phyloP scores from a whole-genome alignment of 345 rosid species.

The Angophora floribunda region DNA sequence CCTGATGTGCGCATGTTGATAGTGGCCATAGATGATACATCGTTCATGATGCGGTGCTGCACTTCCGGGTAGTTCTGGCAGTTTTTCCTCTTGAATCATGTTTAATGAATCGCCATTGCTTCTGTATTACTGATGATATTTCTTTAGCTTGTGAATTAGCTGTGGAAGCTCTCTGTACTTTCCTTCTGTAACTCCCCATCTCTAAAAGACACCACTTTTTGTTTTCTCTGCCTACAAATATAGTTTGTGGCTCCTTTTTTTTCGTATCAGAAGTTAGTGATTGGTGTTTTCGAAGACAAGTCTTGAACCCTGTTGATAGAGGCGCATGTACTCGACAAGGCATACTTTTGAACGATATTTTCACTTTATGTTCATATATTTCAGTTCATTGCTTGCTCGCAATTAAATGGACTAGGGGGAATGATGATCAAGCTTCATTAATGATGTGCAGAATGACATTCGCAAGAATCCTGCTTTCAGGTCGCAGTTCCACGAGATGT shows the following conservation, averaged over 20 bases:
- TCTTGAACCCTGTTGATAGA: not conserved
- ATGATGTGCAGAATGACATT: constrained; percentile 60
- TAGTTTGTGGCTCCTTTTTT: not conserved
- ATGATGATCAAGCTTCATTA: not conserved
- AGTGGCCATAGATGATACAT: not conserved
- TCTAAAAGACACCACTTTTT: not conserved
- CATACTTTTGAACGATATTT: not conserved
- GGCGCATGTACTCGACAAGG: not conserved
- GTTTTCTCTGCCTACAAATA: not conserved
- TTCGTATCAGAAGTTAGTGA: not conserved
- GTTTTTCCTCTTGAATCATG: not conserved
- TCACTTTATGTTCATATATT: not conserved
- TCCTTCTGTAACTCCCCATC: too few species aligned
- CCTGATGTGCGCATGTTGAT: not conserved
- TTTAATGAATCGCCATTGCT: not conserved
- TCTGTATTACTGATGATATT: not conserved
- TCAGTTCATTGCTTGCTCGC: not conserved
- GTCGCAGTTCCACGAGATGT: constrained; percentile 80
- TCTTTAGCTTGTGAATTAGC: not conserved
- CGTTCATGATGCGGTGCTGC: not conserved
- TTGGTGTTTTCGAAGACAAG: rapidly evolving
- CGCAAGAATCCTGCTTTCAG: constrained; percentile 72
- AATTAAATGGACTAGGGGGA: not conserved
- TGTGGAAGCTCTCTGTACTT: too few species aligned
- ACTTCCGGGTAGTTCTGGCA: not conserved